These are phyloP conservation scores for Rhizoctonia solani DNA, from an alignment of 1,284 basidiomycete species.

Conservation along the genomic window DNA sequence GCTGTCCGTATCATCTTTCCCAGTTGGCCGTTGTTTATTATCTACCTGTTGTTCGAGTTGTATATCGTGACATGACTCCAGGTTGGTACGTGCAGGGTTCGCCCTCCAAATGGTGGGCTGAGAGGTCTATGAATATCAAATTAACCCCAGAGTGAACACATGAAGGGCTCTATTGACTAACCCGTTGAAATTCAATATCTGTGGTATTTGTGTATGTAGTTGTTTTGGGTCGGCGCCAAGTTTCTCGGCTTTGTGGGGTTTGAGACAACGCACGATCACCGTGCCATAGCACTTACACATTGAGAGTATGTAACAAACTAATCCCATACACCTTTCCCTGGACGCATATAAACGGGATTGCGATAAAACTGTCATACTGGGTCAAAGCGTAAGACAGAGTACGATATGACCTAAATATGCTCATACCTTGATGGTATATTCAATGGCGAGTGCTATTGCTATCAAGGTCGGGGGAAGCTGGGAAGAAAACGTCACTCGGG, in stretches of 20 bases:
- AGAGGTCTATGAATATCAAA: not conserved
- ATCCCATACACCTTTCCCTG: conserved; percentile 31
- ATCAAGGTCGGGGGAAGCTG: conserved; percentile 33
- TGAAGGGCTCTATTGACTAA: not conserved
- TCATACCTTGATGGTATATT: conserved; percentile 27
- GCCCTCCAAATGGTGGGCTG: conserved; percentile 21
- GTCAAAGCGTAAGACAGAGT: not conserved
- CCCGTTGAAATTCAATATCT: conserved; percentile 25
- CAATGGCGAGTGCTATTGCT: conserved; percentile 25
- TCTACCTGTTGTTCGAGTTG: too few species aligned
- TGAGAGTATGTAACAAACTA: conserved; percentile 30
- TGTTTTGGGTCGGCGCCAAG: conserved; percentile 17
- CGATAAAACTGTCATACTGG: conserved; percentile 31
- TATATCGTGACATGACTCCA: too few species aligned
- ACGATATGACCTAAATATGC: not conserved
- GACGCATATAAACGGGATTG: conserved; percentile 33
- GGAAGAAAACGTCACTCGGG: conserved; percentile 14
- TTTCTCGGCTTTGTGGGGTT: conserved; percentile 14
- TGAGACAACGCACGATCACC: not conserved
- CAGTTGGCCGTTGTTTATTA: not conserved
- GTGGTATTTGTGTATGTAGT: not conserved
- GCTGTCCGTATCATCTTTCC: conserved; percentile 6
- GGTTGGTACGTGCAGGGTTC: not conserved
- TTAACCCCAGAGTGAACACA: not conserved
- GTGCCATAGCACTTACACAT: conserved; percentile 4